These are phyloP conservation scores for Penicillium brasilianum DNA, from an alignment of 2,329 filamentous ascomycete species.

Conservation along the genomic window DNA sequence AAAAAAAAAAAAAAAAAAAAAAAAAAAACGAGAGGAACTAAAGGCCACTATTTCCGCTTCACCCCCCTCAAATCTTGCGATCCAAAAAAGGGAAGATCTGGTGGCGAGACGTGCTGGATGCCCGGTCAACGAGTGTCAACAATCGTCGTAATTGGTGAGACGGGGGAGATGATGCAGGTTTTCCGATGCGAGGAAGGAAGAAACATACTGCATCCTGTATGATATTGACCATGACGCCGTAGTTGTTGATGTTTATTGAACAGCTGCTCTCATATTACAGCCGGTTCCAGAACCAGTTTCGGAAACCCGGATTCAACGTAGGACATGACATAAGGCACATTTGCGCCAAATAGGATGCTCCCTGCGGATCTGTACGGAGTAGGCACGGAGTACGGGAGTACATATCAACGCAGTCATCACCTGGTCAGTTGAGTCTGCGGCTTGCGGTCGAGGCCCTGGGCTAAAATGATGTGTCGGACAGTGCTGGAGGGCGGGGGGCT, in stretches of 20 bases:
- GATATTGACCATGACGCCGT: not conserved
- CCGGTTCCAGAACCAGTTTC: not conserved
- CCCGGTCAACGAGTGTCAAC: conserved; percentile 25
- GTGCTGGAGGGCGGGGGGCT: not conserved
- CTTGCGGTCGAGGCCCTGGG: conserved; percentile 14
- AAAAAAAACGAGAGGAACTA: not conserved
- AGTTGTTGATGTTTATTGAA: not conserved
- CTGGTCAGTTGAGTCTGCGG: not conserved
- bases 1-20: not conserved
- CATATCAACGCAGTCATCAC: conserved; percentile 3
- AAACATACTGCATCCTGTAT: conserved; percentile 4
- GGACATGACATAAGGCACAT: conserved; percentile 33
- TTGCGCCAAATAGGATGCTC: conserved; percentile 19
- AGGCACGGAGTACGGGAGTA: not conserved
- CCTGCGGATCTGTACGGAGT: conserved; percentile 20
- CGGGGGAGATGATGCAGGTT: conserved; percentile 5
- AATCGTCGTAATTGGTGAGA: conserved; percentile 14
- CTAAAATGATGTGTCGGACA: conserved; percentile 15
- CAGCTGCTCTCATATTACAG: not conserved
- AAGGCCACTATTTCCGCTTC: not conserved
- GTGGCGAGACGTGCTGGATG: conserved; percentile 25
- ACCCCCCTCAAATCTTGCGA: conserved; percentile 14
- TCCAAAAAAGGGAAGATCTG: conserved; percentile 21
- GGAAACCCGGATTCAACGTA: conserved; percentile 22
- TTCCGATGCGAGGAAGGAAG: not conserved